phyloP scores from a whole-genome alignment of 192 early-diverging fungal genomes.

The Phlyctochytrium planicorne region DNA sequence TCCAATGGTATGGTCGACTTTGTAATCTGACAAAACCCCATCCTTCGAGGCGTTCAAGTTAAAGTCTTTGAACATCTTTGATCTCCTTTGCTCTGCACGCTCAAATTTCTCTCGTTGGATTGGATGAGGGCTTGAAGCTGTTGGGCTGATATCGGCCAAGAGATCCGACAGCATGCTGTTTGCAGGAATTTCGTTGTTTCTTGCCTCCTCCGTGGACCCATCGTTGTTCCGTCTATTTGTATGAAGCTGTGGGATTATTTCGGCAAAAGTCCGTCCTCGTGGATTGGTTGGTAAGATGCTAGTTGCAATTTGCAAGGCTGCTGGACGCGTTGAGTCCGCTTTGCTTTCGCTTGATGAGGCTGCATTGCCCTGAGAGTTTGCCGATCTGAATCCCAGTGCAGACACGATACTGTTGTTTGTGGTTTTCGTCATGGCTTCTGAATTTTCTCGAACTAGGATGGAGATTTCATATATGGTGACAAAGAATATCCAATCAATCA shows the following conservation, averaged over 20 bases:
- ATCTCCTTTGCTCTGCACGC: background rate
- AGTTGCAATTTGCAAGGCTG: too few relatives aligned
- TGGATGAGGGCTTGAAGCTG: background rate
- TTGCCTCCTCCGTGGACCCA: constrained; percentile 18
- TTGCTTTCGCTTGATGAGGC: too few relatives aligned
- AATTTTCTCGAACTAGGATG: too few relatives aligned
- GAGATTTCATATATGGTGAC: too few relatives aligned
- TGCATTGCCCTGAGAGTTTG: too few relatives aligned
- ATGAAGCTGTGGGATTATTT: constrained; percentile 15
- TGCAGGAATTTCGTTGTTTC: constrained; percentile 18
- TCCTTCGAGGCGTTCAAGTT: constrained; percentile 2
- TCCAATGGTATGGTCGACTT: constrained; percentile 42
- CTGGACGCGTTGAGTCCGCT: too few relatives aligned
- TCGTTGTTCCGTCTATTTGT: constrained; percentile 15
- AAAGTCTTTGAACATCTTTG: constrained; percentile 2
- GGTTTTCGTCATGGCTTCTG: too few relatives aligned
- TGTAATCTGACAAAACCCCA: constrained; percentile 27
- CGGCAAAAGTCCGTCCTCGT: background rate
- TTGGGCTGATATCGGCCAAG: constrained; percentile 15
- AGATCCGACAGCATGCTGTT: constrained; percentile 5
- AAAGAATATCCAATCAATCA: too few relatives aligned
- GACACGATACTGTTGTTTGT: too few relatives aligned
- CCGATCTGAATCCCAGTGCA: too few relatives aligned
- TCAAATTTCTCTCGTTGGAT: background rate
- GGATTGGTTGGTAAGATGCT: too few relatives aligned